These are phyloP conservation scores for Barnettozyma populi DNA, from an alignment of 805 yeast genomes.

Conservation along the genomic window DNA sequence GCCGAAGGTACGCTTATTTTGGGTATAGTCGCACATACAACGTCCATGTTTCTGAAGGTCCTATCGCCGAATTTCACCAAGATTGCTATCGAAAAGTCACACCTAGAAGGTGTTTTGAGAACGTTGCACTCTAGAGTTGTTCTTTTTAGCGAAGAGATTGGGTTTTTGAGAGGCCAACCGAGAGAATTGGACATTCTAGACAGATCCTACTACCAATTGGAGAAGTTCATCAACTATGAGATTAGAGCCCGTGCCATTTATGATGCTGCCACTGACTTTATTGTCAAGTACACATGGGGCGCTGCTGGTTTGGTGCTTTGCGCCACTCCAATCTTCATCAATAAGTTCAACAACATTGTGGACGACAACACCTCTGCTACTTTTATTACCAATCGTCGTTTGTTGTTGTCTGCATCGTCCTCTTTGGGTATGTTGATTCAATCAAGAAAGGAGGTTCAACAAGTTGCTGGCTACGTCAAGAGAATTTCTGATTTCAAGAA, in stretches of 20 bases:
- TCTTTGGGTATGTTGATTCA: slow-evolving; percentile 84
- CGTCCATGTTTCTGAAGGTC: slow-evolving; percentile 65
- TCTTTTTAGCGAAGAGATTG: slow-evolving; percentile 79
- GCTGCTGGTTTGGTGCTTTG: slow-evolving; percentile 88
- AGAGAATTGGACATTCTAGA: slow-evolving; percentile 77
- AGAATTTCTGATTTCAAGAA: slow-evolving; percentile 68
- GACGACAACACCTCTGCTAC: slow-evolving; percentile 61
- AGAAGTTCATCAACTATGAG: slow-evolving; percentile 69
- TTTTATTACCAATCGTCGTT: slow-evolving; percentile 82
- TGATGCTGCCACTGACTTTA: slow-evolving; percentile 80
- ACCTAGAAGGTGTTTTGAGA: slow-evolving; percentile 80
- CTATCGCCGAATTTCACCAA: slow-evolving; percentile 90
- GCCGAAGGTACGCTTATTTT: slow-evolving; percentile 74
- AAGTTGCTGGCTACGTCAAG: slow-evolving; percentile 74
- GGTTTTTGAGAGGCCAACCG: slow-evolving; percentile 73
- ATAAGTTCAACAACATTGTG: slow-evolving; percentile 34
- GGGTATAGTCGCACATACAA: slow-evolving; percentile 74
- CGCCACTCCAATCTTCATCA: slow-evolving; percentile 79
- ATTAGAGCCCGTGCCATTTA: slow-evolving; percentile 72
- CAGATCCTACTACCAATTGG: slow-evolving; percentile 73
- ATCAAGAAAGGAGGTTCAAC: slow-evolving; percentile 78
- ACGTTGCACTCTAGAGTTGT: slow-evolving; percentile 78
- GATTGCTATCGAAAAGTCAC: slow-evolving; percentile 68
- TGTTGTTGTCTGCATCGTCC: slow-evolving; percentile 77
- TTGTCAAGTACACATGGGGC: slow-evolving; percentile 92